phyloP scores from a whole-genome alignment of 768 basidiomycete genomes.

The Kwoniella botswanensis region DNA sequence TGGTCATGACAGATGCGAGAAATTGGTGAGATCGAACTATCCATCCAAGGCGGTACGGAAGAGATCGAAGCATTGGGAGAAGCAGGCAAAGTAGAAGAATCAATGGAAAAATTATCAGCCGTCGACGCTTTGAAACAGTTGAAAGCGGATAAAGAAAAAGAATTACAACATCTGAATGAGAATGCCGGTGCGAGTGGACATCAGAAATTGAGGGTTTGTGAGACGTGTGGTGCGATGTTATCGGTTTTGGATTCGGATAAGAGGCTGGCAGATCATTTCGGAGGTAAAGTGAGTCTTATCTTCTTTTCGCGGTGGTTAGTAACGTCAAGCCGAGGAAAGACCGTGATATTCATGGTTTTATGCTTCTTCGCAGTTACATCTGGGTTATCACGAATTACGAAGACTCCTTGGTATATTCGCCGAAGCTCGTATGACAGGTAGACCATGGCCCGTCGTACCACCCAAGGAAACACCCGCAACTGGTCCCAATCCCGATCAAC shows the following conservation, averaged over 20 bases:
- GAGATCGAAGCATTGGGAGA: constrained; percentile 96
- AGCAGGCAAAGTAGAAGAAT: constrained; percentile 98
- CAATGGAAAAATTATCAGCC: constrained; percentile 95
- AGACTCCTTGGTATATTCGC: constrained; percentile 89
- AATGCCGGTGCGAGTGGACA: constrained; percentile 99
- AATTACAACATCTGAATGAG: constrained; percentile 93
- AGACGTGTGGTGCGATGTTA: constrained; percentile 97
- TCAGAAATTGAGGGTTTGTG: constrained; percentile 99
- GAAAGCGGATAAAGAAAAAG: constrained; percentile 95
- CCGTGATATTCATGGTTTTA: neutral
- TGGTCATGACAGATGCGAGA: constrained; percentile 78
- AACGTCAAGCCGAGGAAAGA: no score
- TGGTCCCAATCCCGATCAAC: constrained; percentile 10
- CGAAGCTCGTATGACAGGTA: constrained; percentile 72
- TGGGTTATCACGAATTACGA: constrained; percentile 97
- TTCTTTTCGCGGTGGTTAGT: no score
- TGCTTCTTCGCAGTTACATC: constrained; percentile 75
- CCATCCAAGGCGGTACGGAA: constrained; percentile 97
- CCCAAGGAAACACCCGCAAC: constrained; percentile 15
- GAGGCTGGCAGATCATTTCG: constrained; percentile 98
- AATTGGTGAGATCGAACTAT: constrained; percentile 98
- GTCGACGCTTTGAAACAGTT: constrained; percentile 97
- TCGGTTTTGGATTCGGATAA: constrained; percentile 97
- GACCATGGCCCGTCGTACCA: constrained; percentile 59
- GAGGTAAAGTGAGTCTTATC: constrained; percentile 92